phyloP scores from a whole-genome alignment of 257 asterid species.

The Solanum sejunctum region DNA sequence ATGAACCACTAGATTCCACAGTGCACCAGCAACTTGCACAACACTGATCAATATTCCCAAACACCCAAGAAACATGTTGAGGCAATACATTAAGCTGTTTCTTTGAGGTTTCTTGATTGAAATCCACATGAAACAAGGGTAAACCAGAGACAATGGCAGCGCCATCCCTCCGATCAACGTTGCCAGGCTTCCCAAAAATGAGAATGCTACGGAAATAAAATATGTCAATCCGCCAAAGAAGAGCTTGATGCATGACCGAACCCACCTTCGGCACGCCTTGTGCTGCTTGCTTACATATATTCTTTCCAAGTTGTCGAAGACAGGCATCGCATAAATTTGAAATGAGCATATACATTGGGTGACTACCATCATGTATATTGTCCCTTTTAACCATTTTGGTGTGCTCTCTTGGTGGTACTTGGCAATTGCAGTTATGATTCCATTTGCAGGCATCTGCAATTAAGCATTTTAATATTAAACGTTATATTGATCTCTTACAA shows the following conservation, averaged over 20 bases:
- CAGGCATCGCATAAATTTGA: slow-evolving; percentile 63
- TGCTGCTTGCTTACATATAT: slow-evolving; percentile 30
- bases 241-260: slow-evolving; percentile 27
- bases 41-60: slow-evolving; percentile 22
- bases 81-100: slow-evolving; percentile 26
- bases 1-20: slow-evolving; percentile 41
- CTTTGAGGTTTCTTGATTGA: slow-evolving; percentile 33
- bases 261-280: slow-evolving; percentile 44
- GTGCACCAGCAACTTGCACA: slow-evolving; percentile 15
- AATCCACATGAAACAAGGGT: slow-evolving; percentile 77
- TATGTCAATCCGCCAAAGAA: slow-evolving; percentile 46
- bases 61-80: slow-evolving; percentile 39
- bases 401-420: slow-evolving; percentile 14
- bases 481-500: no score
- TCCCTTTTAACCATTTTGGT: slow-evolving; percentile 21
- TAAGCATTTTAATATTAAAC: not conserved
- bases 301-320: slow-evolving; percentile 52
- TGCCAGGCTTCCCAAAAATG: slow-evolving; percentile 46
- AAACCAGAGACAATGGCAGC: slow-evolving; percentile 38
- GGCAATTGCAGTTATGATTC: slow-evolving; percentile 26
- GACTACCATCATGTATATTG: slow-evolving; percentile 20
- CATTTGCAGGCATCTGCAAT: slow-evolving; percentile 18
- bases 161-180: slow-evolving; percentile 37
- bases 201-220: slow-evolving; percentile 44
- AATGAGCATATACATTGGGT: slow-evolving; percentile 39